phyloP scores from a whole-genome alignment of 169 alveolate species.

The Plasmodium billcollinsi region DNA sequence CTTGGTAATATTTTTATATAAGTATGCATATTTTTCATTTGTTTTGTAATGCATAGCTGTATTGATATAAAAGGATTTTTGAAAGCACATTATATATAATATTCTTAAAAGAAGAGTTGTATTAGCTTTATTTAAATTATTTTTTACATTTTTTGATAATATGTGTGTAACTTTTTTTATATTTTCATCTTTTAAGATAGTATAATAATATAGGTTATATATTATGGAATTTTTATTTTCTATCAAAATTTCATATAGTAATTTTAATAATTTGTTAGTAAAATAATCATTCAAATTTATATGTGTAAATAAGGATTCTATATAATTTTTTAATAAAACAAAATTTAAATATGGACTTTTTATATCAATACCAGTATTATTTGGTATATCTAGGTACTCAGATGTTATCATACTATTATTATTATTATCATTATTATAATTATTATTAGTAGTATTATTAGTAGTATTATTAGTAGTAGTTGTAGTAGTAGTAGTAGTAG shows the following conservation, averaged over 20 bases:
- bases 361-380: not conserved
- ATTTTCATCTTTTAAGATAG: conserved; percentile 70
- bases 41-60: conserved; percentile 10
- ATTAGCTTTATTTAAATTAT: conserved; percentile 54
- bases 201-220: conserved; percentile 61
- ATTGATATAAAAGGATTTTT: conserved; percentile 31
- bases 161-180: conserved; percentile 42
- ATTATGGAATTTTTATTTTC: conserved; percentile 55
- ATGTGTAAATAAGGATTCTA: conserved; percentile 38
- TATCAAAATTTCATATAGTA: conserved; percentile 67
- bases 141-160: conserved; percentile 50
- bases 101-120: conserved; percentile 59
- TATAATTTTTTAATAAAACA: conserved; percentile 41
- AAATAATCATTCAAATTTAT: conserved; percentile 41
- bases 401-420: not conserved
- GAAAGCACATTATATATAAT: conserved; percentile 61
- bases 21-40: conserved; percentile 17
- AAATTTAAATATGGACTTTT: conserved; percentile 65
- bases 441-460: too few relatives aligned
- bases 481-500: too few relatives aligned
- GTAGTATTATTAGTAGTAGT: too few relatives aligned
- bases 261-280: conserved; percentile 64
- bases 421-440: not conserved
- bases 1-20: conserved; percentile 48
- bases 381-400: too few relatives aligned